Base-by-base conservation (phyloP, 805 yeast genomes). In the Cyberlindnera euphorbiae region DNA sequence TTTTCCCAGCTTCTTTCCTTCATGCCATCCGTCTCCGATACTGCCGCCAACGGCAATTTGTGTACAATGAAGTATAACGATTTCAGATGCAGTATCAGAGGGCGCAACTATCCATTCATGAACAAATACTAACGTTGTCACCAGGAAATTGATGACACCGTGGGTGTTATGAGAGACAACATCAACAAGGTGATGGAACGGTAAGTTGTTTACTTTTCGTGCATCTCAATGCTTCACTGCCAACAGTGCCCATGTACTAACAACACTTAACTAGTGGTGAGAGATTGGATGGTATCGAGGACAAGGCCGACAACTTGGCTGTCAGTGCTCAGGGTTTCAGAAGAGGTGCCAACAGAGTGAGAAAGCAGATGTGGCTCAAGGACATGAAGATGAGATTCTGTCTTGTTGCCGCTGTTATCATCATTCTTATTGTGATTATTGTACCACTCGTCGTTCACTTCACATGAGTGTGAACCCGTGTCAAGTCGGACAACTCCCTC, bases 281-380 rank as follows among this genome's bases (percentile, higher is more conserved):
- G 57, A 79, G 95, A 50, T 71, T 90, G 47, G 96, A 90, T 50
- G 79, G 88, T 30, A 80, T 90, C 50, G 96, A 89, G 56, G 93
- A 85, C 59, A 85, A 88, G 59, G 93, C 97, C 8, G 95, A 88
- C 55, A 87, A 84, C 60, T 73, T 90, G 52, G 95, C 95, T 29
- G 86, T 81, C 31, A 77, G 86, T 31, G 97, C 98, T 8, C 90
- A 86, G 51, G 93, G 95, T 25, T 90, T 93, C 69, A 86, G 94
- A 60, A 77, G 95, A 59, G 95, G 96, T 27, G 97, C 98, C 41
- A 90, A 90, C 66, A 80, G 95, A 53, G 97, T 90, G 32, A 84
- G 98, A 66, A 90, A 89, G 63, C 95, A 89, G 58, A 90, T 90
- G 97, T 90, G 97, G 97, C 85, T 95, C 84, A 90, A 93, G 64